These are phyloP conservation scores for Blastomyces parvus DNA, from an alignment of 2,329 filamentous ascomycete species.

Conservation along the genomic window DNA sequence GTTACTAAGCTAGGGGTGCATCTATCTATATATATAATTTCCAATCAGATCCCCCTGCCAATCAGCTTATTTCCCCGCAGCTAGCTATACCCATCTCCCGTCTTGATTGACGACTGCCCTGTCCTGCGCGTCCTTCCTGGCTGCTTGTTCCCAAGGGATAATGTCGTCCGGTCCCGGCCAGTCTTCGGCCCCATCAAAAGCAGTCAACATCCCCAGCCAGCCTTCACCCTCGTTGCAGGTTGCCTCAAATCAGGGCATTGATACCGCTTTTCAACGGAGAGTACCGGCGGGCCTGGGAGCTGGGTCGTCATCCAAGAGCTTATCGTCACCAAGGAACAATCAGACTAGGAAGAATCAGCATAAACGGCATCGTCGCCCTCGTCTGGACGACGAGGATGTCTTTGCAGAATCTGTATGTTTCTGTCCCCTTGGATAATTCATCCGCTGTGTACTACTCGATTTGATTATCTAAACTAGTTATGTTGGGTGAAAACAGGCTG, in stretches of 20 bases:
- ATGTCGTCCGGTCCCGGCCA: constrained; percentile 36
- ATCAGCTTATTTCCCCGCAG: background rate
- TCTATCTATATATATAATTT: background rate
- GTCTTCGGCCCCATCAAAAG: constrained; percentile 30
- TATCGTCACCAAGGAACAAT: constrained; percentile 51
- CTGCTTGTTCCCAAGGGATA: background rate
- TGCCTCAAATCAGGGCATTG: constrained; percentile 25
- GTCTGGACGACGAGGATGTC: constrained; percentile 70
- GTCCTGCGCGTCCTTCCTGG: constrained; percentile 4
- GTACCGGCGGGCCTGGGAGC: constrained; percentile 34
- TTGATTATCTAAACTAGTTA: background rate
- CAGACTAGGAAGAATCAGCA: constrained; percentile 74
- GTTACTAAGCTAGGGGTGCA: background rate
- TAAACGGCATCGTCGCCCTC: constrained; percentile 66
- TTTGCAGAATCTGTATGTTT: constrained; percentile 68
- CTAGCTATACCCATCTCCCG: background rate
- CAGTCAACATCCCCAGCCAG: constrained; percentile 29
- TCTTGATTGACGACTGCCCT: background rate
- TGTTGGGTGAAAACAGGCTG: constrained; percentile 36
- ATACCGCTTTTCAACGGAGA: constrained; percentile 33
- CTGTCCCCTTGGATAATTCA: background rate
- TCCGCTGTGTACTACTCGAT: background rate
- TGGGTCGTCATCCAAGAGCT: constrained; percentile 30
- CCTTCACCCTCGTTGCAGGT: constrained; percentile 26
- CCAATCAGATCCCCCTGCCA: background rate